Evolutionary conservation across 208 protist genomes (phyloP), one percentile per base, ranked within the genome.

Genomic region (Acanthamoeba healyi): DNA sequence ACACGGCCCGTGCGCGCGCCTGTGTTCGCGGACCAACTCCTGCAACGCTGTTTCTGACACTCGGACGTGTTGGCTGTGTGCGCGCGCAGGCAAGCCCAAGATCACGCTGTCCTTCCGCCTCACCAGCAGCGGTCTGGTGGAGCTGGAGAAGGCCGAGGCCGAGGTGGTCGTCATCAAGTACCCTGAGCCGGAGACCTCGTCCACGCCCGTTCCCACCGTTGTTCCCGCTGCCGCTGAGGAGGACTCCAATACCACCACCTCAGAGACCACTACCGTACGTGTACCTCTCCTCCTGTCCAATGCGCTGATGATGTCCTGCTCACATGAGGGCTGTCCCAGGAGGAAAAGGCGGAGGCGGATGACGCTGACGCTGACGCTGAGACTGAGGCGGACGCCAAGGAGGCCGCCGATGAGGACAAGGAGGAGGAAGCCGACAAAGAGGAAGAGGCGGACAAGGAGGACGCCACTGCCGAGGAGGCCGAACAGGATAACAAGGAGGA

Each of bases 11-110:
- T n/a, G n/a, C n/a, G n/a, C n/a, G n/a, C n/a, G n/a, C n/a, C n/a
- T n/a, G n/a, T n/a, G n/a, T n/a, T n/a, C n/a, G n/a, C n/a, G n/a
- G n/a, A n/a, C n/a, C n/a, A n/a, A n/a, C n/a, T n/a, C n/a, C n/a
- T n/a, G n/a, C n/a, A n/a, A n/a, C n/a, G n/a, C n/a, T n/a, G n/a
- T n/a, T n/a, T n/a, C n/a, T n/a, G n/a, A n/a, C n/a, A n/a, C n/a
- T n/a, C n/a, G n/a, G n/a, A n/a, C n/a, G n/a, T n/a, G n/a, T n/a
- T n/a, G n/a, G n/a, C n/a, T n/a, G n/a, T n/a, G 44, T 12, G 82
- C 84, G 29, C 91, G 92, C 19, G 87, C 94, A 56, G 94, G 94
- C 46, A 95, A 95, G 61, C 94, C 94, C 88, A 95, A 95, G 61
- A 54, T 96, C 17, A 63, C 38, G 29, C 67, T 93, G 38, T 49